A percentile compares a stretch with the other conserved stretches of the same genome.
These are phyloP conservation scores for Fusarium oligoseptatum DNA, from an alignment of 2,329 filamentous ascomycete species.

Conservation along the genomic window DNA sequence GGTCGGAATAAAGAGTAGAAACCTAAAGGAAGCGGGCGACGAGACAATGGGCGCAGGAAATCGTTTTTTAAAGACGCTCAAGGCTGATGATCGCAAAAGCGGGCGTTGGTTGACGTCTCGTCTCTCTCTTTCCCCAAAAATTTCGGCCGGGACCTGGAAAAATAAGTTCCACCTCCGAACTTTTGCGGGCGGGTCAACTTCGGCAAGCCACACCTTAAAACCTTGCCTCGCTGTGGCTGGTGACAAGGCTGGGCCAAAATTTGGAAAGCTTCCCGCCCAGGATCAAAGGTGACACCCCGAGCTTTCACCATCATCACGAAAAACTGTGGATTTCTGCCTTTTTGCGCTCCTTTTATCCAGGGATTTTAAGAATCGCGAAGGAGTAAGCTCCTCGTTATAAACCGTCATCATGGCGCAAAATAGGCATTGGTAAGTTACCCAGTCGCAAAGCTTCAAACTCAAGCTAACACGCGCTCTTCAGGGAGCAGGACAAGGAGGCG, in stretches of 20 bases:
- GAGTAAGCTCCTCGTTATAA: constrained; percentile 17
- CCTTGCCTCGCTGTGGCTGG: not conserved
- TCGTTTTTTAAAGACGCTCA: constrained; percentile 5
- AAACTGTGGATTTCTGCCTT: not conserved
- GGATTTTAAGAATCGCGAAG: not conserved
- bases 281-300: constrained; percentile 16
- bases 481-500: constrained; percentile 98
- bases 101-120: constrained; percentile 29
- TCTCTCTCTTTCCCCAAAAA: constrained; percentile 41
- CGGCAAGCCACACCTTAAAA: constrained; percentile 40
- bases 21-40: not conserved
- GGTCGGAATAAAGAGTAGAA: not conserved
- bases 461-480: constrained; percentile 50
- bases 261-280: constrained; percentile 33
- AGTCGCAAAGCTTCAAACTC: not conserved
- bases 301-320: constrained; percentile 12
- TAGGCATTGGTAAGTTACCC: constrained; percentile 75
- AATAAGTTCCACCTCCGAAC: constrained; percentile 39
- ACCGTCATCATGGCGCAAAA: constrained; percentile 72
- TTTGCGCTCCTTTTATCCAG: not conserved
- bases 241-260: constrained; percentile 44
- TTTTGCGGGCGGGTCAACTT: constrained; percentile 47
- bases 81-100: constrained; percentile 33
- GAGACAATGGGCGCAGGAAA: not conserved
- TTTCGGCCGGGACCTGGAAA: constrained; percentile 44